Conservation (phyloP, 306 rosid species). For the Vicia villosa region DNA sequence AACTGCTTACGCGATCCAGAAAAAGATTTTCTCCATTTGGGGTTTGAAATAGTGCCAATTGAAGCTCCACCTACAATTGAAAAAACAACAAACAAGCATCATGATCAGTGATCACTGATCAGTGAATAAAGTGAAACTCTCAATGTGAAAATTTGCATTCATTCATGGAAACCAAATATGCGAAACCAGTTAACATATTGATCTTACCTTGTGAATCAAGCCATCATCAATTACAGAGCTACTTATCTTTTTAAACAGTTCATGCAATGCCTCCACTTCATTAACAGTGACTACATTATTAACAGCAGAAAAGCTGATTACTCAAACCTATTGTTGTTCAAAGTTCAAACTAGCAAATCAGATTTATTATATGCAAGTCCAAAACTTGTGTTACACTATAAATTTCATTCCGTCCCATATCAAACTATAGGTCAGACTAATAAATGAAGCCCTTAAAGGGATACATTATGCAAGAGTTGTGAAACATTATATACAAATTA, state of each 20-base stretch:
- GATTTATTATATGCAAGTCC: background rate
- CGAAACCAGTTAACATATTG: background rate
- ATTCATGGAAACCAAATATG: constrained; percentile 1
- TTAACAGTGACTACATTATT: constrained; percentile 59
- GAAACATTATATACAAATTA: too few relatives aligned
- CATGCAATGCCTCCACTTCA: constrained; percentile 82
- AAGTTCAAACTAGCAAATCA: background rate
- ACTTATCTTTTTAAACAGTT: constrained; percentile 73
- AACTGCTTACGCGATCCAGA: constrained; percentile 66
- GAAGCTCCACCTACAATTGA: constrained; percentile 74
- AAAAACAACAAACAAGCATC: background rate
- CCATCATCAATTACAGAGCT: constrained; percentile 77
- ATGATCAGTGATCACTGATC: background rate
- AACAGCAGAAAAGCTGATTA: constrained; percentile 5
- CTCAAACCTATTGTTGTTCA: constrained; percentile 10
- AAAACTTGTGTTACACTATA: too few relatives aligned
- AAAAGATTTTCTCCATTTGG: constrained; percentile 64
- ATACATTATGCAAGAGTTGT: too few relatives aligned
- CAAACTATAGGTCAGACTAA: too few relatives aligned
- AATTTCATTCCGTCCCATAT: too few relatives aligned
- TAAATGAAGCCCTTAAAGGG: too few relatives aligned
- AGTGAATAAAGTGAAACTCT: background rate
- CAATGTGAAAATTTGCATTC: background rate
- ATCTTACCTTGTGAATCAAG: constrained; percentile 78
- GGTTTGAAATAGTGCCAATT: constrained; percentile 65